A percentile compares a stretch with the other conserved stretches of the same genome.
Evolutionary conservation across 2,329 filamentous ascomycete genomes (phyloP).

Genomic region (Cyclaneusma minus): DNA sequence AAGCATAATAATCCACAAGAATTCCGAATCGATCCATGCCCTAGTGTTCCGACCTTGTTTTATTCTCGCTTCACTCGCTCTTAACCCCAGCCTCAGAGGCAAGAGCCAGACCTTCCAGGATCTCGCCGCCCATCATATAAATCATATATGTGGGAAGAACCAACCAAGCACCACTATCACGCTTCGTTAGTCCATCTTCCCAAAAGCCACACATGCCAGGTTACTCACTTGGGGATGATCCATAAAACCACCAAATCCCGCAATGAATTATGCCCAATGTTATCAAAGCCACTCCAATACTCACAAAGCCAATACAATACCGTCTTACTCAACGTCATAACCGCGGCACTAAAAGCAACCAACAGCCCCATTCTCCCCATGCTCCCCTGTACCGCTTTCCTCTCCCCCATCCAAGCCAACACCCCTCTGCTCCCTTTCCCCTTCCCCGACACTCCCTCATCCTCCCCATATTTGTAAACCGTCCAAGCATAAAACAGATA

Average conservation of each 20-base stretch:
- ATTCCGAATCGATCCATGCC: too few species aligned
- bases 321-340: conserved; percentile 55
- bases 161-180: conserved; percentile 45
- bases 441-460: conserved; percentile 14
- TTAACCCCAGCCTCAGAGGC: too few species aligned
- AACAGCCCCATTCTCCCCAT: conserved; percentile 38
- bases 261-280: conserved; percentile 45
- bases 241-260: conserved; percentile 39
- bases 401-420: conserved; percentile 28
- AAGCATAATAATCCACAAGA: too few species aligned
- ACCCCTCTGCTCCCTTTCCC: conserved; percentile 15
- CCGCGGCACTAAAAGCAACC: conserved; percentile 38
- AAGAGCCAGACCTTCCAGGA: conserved; percentile 38
- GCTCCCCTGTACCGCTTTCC: conserved; percentile 32
- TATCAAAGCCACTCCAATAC: conserved; percentile 40
- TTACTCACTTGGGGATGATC: conserved; percentile 49
- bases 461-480: conserved; percentile 26
- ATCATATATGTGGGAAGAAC: conserved; percentile 46
- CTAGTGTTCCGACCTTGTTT: too few species aligned
- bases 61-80: too few species aligned
- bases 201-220: neutral
- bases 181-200: too few species aligned
- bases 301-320: conserved; percentile 51
- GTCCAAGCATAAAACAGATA: conserved; percentile 45
- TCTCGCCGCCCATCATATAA: conserved; percentile 42